Evolutionary conservation across 2,329 filamentous ascomycete species (phyloP).

Genomic region (Aspergillus arachidicola): DNA sequence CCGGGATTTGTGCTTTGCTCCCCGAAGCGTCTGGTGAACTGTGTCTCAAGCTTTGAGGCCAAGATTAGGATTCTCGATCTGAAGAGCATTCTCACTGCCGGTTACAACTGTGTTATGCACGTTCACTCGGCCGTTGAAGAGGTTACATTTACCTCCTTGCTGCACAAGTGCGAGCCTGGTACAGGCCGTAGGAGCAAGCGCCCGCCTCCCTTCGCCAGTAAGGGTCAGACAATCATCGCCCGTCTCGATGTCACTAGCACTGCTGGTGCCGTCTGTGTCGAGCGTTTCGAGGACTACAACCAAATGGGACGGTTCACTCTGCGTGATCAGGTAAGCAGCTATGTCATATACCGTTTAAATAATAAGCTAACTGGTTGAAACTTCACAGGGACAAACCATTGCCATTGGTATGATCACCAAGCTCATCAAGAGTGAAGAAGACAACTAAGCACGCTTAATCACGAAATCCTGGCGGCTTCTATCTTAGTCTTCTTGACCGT

Average conservation of each 20-base stretch:
- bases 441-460: conserved; percentile 22
- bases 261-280: conserved; percentile 85
- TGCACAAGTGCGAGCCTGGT: conserved; percentile 95
- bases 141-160: conserved; percentile 82
- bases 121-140: conserved; percentile 98
- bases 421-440: conserved; percentile 56
- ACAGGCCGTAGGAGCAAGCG: conserved; percentile 92
- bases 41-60: conserved; percentile 85
- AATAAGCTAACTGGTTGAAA: conserved; percentile 21
- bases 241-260: conserved; percentile 84
- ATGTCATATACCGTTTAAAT: conserved; percentile 20
- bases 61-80: conserved; percentile 95
- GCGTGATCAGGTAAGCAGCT: conserved; percentile 72
- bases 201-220: conserved; percentile 85
- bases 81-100: conserved; percentile 89
- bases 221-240: conserved; percentile 83
- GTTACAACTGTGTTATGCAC: conserved; percentile 97
- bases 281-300: conserved; percentile 93
- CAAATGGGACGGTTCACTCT: conserved; percentile 91
- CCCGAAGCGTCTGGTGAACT: conserved; percentile 89
- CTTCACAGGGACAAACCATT: conserved; percentile 86
- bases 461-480: conserved; percentile 4
- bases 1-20: conserved; percentile 97
- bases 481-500: conserved; percentile 3
- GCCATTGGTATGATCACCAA: conserved; percentile 99